Evolutionary conservation across 2,329 filamentous ascomycete species (phyloP).

Genomic region (Coniella vitis): DNA sequence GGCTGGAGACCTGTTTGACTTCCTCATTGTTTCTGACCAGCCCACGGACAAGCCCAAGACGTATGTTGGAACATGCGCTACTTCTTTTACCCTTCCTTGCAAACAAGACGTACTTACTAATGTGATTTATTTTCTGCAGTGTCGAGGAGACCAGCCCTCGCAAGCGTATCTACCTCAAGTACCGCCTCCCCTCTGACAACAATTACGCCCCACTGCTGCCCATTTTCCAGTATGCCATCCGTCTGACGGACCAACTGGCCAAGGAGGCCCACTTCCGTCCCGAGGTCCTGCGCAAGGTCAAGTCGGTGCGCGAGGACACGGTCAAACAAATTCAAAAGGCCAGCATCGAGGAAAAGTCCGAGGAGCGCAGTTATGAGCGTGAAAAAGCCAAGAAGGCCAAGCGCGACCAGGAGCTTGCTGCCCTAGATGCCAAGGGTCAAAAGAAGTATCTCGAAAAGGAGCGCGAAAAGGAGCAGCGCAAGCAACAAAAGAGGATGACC

Average conservation of each 20-base stretch:
- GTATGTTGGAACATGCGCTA: conserved; percentile 43
- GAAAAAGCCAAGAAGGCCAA: conserved; percentile 81
- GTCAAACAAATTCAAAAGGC: conserved; percentile 72
- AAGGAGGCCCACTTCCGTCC: conserved; percentile 76
- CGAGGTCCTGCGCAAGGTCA: conserved; percentile 82
- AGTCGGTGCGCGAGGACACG: conserved; percentile 70
- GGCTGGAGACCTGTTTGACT: conserved; percentile 77
- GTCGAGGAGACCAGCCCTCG: conserved; percentile 76
- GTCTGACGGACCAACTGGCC: conserved; percentile 76
- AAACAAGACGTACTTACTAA: neutral
- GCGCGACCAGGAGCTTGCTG: conserved; percentile 73
- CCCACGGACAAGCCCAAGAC: conserved; percentile 78
- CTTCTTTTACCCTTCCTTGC: neutral
- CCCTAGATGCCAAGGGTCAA: conserved; percentile 73
- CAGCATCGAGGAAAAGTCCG: conserved; percentile 73
- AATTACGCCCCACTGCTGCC: conserved; percentile 62
- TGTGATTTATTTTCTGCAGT: conserved; percentile 33
- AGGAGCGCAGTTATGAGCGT: conserved; percentile 65
- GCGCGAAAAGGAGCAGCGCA: conserved; percentile 63
- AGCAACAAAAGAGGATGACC: conserved; percentile 48
- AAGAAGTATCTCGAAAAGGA: conserved; percentile 80
- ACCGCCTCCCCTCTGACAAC: conserved; percentile 58
- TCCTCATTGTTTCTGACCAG: conserved; percentile 84
- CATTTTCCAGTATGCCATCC: conserved; percentile 75
- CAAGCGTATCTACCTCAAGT: conserved; percentile 80